A percentile compares a stretch with the other conserved stretches of the same genome.
These are phyloP conservation scores for Fraxinus anomala DNA, from an alignment of 257 asterid genomes.

Conservation along the genomic window DNA sequence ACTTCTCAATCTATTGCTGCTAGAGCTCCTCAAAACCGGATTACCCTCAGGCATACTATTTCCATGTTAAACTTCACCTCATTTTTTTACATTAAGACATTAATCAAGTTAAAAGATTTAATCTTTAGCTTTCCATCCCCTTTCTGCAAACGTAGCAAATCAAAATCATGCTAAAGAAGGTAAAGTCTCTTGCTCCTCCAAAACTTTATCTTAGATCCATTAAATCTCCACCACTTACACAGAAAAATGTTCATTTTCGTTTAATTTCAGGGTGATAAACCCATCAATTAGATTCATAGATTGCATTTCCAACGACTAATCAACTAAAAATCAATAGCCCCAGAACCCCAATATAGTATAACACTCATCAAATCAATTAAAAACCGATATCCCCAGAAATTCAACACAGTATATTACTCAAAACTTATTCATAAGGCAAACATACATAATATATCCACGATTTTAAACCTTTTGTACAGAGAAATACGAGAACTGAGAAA, in stretches of 20 bases:
- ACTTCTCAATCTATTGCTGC: neutral
- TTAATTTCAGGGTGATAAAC: neutral
- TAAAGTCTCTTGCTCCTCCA: neutral
- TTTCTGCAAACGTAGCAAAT: neutral
- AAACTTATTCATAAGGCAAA: neutral
- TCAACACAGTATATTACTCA: neutral
- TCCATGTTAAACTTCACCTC: neutral
- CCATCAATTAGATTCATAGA: neutral
- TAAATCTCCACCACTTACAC: conserved; percentile 11
- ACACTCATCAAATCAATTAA: conserved; percentile 20
- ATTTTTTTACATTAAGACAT: neutral
- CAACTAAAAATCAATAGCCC: neutral
- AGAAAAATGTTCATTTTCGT: neutral
- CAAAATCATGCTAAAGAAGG: conserved; percentile 15
- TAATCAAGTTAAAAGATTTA: conserved; percentile 7
- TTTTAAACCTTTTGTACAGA: neutral
- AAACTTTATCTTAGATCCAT: neutral
- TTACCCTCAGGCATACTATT: neutral
- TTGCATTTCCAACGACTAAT: conserved; percentile 12
- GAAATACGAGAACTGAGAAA: conserved; percentile 4
- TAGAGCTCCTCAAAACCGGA: neutral
- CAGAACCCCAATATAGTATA: neutral
- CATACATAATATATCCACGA: neutral
- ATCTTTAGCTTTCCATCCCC: neutral
- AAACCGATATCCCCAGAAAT: neutral